These are phyloP conservation scores for Xanthoconium separans DNA, from an alignment of 1,284 basidiomycete genomes.

Conservation along the genomic window DNA sequence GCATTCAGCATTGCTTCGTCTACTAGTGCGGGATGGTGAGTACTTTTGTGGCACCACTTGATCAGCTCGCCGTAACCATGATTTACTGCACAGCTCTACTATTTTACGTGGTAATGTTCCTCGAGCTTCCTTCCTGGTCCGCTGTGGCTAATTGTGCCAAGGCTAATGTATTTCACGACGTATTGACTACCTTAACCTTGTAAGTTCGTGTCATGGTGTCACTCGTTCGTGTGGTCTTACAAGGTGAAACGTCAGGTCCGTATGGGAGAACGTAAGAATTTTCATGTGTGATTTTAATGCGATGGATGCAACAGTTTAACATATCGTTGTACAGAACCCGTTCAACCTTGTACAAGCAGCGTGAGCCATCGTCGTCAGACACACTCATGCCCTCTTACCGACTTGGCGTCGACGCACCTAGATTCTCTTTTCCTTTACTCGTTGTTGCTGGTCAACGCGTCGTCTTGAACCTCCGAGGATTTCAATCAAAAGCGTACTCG, in stretches of 20 bases:
- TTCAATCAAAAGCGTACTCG: neutral
- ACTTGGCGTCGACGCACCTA: neutral
- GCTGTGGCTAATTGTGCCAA: neutral
- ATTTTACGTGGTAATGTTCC: conserved; percentile 2
- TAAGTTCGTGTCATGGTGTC: neutral
- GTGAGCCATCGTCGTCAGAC: neutral
- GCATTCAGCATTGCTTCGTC: conserved; percentile 1
- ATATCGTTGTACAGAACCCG: neutral
- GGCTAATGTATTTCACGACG: neutral
- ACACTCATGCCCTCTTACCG: too few species aligned
- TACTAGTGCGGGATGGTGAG: conserved; percentile 9
- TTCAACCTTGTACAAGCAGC: neutral
- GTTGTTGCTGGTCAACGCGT: conserved; percentile 4
- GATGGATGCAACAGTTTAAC: too few species aligned
- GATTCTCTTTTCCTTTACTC: conserved; percentile 6
- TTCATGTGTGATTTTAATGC: neutral
- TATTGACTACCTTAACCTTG: neutral
- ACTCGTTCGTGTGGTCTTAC: neutral
- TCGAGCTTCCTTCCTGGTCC: neutral
- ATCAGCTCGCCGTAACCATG: neutral
- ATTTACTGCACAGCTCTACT: neutral
- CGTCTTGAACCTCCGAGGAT: conserved; percentile 11
- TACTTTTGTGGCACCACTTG: neutral
- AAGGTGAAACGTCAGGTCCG: neutral
- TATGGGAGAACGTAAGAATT: neutral